These are phyloP conservation scores for Ammopiptanthus mongolicus DNA, from an alignment of 306 rosid genomes.

Conservation along the genomic window DNA sequence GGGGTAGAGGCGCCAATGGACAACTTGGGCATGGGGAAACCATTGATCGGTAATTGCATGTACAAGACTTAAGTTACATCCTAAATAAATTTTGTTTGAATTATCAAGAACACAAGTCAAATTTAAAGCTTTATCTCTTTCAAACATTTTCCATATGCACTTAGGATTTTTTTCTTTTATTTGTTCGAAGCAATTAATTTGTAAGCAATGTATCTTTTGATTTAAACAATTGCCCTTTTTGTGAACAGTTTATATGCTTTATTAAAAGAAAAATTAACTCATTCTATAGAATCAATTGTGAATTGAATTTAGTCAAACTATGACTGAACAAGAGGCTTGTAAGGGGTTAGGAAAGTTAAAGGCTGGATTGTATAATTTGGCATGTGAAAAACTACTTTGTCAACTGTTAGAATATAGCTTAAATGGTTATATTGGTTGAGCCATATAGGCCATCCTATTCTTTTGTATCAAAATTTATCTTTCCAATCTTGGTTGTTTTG, in stretches of 20 bases:
- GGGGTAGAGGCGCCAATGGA: slow-evolving; percentile 99
- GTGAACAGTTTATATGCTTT: background rate
- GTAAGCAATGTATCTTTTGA: background rate
- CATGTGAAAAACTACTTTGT: background rate
- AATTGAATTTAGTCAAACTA: background rate
- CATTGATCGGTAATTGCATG: slow-evolving; percentile 55
- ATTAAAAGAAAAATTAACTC: background rate
- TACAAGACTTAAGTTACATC: background rate
- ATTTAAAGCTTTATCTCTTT: background rate
- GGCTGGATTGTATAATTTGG: background rate
- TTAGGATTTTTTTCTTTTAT: background rate
- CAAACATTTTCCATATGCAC: background rate
- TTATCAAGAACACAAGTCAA: background rate
- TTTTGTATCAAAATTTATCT: background rate
- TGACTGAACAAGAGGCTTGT: background rate
- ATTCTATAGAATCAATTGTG: background rate
- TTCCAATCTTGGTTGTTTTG: background rate
- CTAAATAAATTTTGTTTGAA: background rate
- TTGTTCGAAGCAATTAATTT: background rate
- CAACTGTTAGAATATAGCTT: background rate
- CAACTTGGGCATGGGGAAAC: slow-evolving; percentile 92
- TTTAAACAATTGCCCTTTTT: background rate
- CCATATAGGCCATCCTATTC: background rate
- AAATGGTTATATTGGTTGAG: background rate
- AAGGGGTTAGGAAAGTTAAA: background rate